Evolutionary conservation across 2,329 filamentous ascomycete genomes (phyloP).

Genomic region (Cercospora beticola): DNA sequence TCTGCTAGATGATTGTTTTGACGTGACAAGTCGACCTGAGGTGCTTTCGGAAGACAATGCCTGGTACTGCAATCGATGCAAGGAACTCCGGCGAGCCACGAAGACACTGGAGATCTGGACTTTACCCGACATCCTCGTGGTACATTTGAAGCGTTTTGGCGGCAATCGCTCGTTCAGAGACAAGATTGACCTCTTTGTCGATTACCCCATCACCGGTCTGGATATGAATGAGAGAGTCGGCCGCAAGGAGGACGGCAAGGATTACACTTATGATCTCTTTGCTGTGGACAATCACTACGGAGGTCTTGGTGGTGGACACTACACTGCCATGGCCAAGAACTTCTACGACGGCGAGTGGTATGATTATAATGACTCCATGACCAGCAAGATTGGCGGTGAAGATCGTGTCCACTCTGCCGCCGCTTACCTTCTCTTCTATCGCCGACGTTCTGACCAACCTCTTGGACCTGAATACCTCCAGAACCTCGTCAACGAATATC

Average conservation of each 20-base stretch:
- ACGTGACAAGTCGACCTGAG: slow-evolving; percentile 92
- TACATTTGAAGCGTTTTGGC: slow-evolving; percentile 94
- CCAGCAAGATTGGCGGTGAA: slow-evolving; percentile 26
- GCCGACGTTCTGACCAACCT: slow-evolving; percentile 72
- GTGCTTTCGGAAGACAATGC: slow-evolving; percentile 92
- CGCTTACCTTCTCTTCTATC: slow-evolving; percentile 95
- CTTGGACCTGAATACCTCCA: slow-evolving; percentile 77
- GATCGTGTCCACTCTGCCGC: slow-evolving; percentile 54
- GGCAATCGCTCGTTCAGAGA: slow-evolving; percentile 78
- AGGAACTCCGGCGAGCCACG: slow-evolving; percentile 84
- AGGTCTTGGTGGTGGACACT: slow-evolving; percentile 89
- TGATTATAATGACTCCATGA: slow-evolving; percentile 81
- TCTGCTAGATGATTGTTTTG: slow-evolving; percentile 83
- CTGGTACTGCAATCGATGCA: slow-evolving; percentile 97
- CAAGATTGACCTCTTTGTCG: slow-evolving; percentile 86
- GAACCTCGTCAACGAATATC: slow-evolving; percentile 65
- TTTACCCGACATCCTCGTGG: slow-evolving; percentile 87
- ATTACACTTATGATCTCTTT: slow-evolving; percentile 86
- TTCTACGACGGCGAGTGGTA: slow-evolving; percentile 90
- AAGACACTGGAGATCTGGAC: slow-evolving; percentile 99
- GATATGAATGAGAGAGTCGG: slow-evolving; percentile 80
- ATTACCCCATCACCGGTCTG: slow-evolving; percentile 85
- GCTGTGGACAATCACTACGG: slow-evolving; percentile 96
- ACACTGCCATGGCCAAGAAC: slow-evolving; percentile 92
- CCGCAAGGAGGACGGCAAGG: slow-evolving; percentile 75